phyloP scores from a whole-genome alignment of 768 basidiomycete genomes.

The Pleurotus platypus region DNA sequence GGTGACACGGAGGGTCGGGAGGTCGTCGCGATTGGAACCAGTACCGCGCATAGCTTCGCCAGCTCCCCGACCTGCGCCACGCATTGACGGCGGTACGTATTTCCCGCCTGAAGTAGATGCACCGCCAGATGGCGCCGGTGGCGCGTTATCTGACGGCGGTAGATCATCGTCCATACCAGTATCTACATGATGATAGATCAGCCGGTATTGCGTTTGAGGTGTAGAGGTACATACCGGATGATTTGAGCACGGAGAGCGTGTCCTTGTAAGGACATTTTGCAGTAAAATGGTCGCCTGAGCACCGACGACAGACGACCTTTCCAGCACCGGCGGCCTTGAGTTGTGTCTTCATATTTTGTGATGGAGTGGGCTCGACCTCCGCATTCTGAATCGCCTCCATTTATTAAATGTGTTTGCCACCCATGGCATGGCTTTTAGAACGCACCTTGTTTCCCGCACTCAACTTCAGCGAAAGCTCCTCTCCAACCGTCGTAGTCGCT shows the following conservation, averaged over 20 bases:
- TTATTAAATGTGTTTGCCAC: background rate
- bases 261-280: conserved; percentile 99
- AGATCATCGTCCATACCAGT: conserved; percentile 22
- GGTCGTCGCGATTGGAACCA: conserved; percentile 73
- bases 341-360: conserved; percentile 62
- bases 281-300: conserved; percentile 97
- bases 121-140: conserved; percentile 11
- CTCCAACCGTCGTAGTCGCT: conserved; percentile 90
- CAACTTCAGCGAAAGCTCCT: conserved; percentile 43
- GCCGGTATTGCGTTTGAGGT: background rate
- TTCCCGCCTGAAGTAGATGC: conserved; percentile 55
- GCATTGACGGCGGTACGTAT: conserved; percentile 94
- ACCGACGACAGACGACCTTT: conserved; percentile 88
- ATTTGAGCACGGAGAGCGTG: conserved; percentile 74
- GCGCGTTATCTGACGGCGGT: conserved; percentile 22
- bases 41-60: conserved; percentile 73
- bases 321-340: conserved; percentile 75
- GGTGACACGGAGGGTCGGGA: conserved; percentile 95
- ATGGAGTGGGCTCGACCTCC: conserved; percentile 66
- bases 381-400: conserved; percentile 34
- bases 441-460: conserved; percentile 60
- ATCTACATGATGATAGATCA: conserved; percentile 14
- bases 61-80: conserved; percentile 59
- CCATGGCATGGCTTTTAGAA: background rate
- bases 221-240: conserved; percentile 37